Percentiles rank a stretch among this genome's conserved stretches.
These are phyloP conservation scores for Porogramme epimiltina DNA, from an alignment of 1,284 basidiomycete species.

Conservation along the genomic window DNA sequence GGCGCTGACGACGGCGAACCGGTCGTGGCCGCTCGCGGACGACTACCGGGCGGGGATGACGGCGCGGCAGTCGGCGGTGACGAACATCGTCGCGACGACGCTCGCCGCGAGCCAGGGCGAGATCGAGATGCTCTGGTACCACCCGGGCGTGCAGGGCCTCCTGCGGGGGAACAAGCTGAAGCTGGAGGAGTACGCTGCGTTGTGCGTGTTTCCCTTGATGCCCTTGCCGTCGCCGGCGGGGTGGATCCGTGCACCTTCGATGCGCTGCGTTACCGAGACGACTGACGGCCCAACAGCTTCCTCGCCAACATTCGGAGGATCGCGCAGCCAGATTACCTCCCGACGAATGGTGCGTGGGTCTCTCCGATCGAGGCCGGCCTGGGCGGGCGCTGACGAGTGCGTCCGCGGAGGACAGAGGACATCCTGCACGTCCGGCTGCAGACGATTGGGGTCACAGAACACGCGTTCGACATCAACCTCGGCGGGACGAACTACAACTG, in stretches of 20 bases:
- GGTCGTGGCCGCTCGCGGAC: conserved; percentile 41
- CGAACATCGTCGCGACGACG: conserved; percentile 57
- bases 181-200: conserved; percentile 75
- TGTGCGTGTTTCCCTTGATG: conserved; percentile 48
- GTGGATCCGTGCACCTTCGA: no score
- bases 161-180: conserved; percentile 59
- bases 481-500: conserved; percentile 66
- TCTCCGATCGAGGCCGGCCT: neutral
- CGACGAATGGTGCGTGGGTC: conserved; percentile 55
- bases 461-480: conserved; percentile 67
- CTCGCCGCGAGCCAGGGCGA: conserved; percentile 49
- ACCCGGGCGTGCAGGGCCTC: conserved; percentile 61
- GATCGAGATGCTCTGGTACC: conserved; percentile 66
- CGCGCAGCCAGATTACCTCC: conserved; percentile 66
- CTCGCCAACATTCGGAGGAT: conserved; percentile 66
- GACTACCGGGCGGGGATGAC: conserved; percentile 34
- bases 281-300: conserved; percentile 49
- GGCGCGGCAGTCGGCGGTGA: conserved; percentile 38
- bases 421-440: conserved; percentile 77
- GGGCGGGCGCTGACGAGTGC: neutral
- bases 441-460: conserved; percentile 77
- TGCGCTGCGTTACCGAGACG: conserved; percentile 6
- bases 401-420: conserved; percentile 62
- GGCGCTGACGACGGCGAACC: conserved; percentile 47
- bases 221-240: neutral